These are phyloP conservation scores for Fusarium sp. DNA, from an alignment of 2,329 filamentous ascomycete genomes.

Conservation along the genomic window DNA sequence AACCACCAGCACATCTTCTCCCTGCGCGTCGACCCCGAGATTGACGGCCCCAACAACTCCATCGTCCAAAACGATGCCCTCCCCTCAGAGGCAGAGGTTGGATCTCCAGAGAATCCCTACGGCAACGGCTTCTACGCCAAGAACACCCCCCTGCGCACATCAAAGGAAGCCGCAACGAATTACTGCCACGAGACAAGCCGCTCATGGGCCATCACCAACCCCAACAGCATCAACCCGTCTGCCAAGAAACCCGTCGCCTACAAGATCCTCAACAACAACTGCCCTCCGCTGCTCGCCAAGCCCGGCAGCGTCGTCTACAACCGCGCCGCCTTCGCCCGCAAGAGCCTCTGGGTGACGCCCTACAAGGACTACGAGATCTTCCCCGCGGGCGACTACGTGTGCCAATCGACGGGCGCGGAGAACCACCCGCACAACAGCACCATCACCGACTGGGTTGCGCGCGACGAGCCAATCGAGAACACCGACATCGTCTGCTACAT, in stretches of 20 bases:
- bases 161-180: constrained; percentile 76
- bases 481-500: constrained; percentile 93
- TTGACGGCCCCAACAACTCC: constrained; percentile 72
- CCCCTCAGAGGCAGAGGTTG: constrained; percentile 77
- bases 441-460: constrained; percentile 83
- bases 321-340: constrained; percentile 83
- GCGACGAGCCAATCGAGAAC: constrained; percentile 78
- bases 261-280: constrained; percentile 90
- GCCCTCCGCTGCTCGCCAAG: constrained; percentile 84
- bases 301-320: constrained; percentile 87
- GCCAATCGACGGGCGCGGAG: constrained; percentile 82
- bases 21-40: constrained; percentile 73
- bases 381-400: constrained; percentile 88
- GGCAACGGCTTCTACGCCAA: constrained; percentile 92
- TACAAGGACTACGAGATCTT: constrained; percentile 86
- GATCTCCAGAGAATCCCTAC: constrained; percentile 84
- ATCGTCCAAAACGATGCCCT: constrained; percentile 83
- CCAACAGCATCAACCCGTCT: constrained; percentile 83
- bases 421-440: constrained; percentile 71
- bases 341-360: constrained; percentile 52
- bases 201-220: constrained; percentile 93
- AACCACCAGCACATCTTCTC: constrained; percentile 80
- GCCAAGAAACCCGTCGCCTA: constrained; percentile 88
- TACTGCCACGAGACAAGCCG: constrained; percentile 84
- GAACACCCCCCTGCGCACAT: constrained; percentile 81